Percentiles rank a stretch among this genome's conserved stretches.
These are phyloP conservation scores for Calonectria leucothoes DNA, from an alignment of 2,329 filamentous ascomycete species.

Conservation along the genomic window DNA sequence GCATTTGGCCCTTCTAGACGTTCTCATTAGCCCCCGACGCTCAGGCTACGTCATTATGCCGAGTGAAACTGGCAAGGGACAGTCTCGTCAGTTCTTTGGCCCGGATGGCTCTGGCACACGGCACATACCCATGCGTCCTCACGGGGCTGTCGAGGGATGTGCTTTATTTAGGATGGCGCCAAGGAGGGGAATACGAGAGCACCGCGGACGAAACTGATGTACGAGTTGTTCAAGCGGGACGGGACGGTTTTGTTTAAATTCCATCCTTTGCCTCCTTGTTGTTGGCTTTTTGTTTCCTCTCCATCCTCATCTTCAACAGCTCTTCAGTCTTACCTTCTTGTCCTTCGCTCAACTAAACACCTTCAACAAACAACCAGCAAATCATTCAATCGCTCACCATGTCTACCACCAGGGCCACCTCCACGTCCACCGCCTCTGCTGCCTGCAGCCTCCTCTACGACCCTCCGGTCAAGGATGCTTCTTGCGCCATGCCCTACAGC, in stretches of 20 bases:
- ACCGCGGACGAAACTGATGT: background rate
- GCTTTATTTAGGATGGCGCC: conserved; percentile 1
- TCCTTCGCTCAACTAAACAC: background rate
- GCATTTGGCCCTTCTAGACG: background rate
- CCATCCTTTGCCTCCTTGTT: background rate
- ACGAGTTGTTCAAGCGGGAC: background rate
- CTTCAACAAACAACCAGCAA: background rate
- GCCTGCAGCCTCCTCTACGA: conserved; percentile 47
- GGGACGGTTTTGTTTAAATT: background rate
- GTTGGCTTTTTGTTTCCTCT: background rate
- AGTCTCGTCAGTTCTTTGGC: background rate
- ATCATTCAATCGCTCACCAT: conserved; percentile 26
- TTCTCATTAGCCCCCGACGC: background rate
- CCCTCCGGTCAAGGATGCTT: conserved; percentile 56
- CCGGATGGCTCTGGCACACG: background rate
- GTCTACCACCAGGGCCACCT: conserved; percentile 32
- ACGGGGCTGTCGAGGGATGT: background rate
- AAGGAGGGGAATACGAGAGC: background rate
- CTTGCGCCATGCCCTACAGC: conserved; percentile 55
- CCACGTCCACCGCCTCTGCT: conserved; percentile 26
- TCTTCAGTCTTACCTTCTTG: background rate
- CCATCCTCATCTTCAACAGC: background rate
- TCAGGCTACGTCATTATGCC: background rate
- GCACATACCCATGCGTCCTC: background rate
- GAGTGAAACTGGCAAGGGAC: background rate